A percentile compares a stretch with the other conserved stretches of the same genome.
These are phyloP conservation scores for Helotiales sp. DNA, from an alignment of 2,329 filamentous ascomycete species.

Conservation along the genomic window DNA sequence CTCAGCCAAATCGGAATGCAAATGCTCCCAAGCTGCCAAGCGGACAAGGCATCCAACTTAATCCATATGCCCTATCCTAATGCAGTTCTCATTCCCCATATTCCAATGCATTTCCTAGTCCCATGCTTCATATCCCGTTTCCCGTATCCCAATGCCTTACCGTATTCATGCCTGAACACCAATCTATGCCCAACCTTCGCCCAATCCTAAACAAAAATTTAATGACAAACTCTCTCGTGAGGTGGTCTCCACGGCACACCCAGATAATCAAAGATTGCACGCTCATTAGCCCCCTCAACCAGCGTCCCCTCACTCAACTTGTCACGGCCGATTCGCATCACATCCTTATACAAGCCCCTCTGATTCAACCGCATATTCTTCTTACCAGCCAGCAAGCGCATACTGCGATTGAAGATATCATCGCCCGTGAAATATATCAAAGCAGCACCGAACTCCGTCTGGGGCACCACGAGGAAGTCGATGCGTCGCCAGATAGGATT, in stretches of 20 bases:
- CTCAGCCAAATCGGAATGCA: not conserved
- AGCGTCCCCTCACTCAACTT: constrained; percentile 72
- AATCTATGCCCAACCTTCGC: not conserved
- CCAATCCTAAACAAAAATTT: constrained; percentile 1
- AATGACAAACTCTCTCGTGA: constrained; percentile 73
- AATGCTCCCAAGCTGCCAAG: not conserved
- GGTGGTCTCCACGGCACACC: constrained; percentile 86
- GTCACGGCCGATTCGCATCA: constrained; percentile 62
- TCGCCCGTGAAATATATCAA: constrained; percentile 96
- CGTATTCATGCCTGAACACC: not conserved
- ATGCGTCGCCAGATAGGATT: constrained; percentile 74
- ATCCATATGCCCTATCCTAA: not conserved
- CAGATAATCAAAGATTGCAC: constrained; percentile 78
- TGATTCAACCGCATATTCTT: constrained; percentile 88
- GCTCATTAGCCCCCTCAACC: constrained; percentile 77
- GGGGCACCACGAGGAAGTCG: constrained; percentile 83
- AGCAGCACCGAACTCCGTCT: constrained; percentile 79
- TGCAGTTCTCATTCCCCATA: not conserved
- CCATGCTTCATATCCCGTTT: not conserved
- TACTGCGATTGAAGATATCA: constrained; percentile 89
- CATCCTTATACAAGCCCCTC: constrained; percentile 74
- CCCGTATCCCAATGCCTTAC: not conserved
- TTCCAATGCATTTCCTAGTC: too few species aligned
- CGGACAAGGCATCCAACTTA: not conserved
- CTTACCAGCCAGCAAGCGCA: constrained; percentile 78